Base-by-base conservation (phyloP, 176 grass and related monocot species). In the Ampelocalamus luodianensis region DNA sequence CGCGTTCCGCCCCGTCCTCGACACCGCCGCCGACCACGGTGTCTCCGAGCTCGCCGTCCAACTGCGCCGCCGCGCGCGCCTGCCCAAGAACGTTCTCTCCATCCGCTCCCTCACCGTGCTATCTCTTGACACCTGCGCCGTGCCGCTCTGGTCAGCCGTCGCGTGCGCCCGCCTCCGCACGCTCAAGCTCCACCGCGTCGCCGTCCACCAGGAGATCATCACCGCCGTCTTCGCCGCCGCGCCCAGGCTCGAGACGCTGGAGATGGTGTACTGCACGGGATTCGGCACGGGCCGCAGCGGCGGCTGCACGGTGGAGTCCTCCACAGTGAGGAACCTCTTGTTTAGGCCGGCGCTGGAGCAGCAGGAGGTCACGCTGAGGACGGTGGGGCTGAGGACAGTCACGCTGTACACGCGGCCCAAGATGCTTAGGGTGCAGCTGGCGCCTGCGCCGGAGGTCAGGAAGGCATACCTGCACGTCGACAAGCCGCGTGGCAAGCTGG, bases 381-480 rank as follows among this genome's bases (percentile, higher is more conserved):
- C 50, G 3, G 3, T 74, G 38, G 74, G 39, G 39, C 74, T 90
- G 59, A 87, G 74, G 79, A 39, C 59, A 13, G 6, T 90, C 24
- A 87, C 80, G 12, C 51, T 90, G 50, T 73, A 83, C 74, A 83
- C 84, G 32, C 83, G 89, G 12, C 17, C 39, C 23, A 87, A 40
- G 74, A 22, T 20, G 13, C 34, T 6, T 51, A 68, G 13, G 18
- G 46, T 87, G 17, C 39, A 51, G 40, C 18, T 87, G 12, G 74
- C 40, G 13, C 74, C 84, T 74, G 75, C 74, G 12, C 85, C 84
- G 12, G 68, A 83, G 69, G 42, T 87, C 60, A 87, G 68, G 40
- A 90, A 87, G 74, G 84, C 34, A 18, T 90, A 90, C 85, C 80
- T 90, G 38, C 66, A 90, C 85, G 27, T 90, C 13, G 14, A 60